Evolutionary conservation across 345 rosid species (phyloP), one percentile per base, ranked within the genome.

Genomic region (Pistacia atlantica): DNA sequence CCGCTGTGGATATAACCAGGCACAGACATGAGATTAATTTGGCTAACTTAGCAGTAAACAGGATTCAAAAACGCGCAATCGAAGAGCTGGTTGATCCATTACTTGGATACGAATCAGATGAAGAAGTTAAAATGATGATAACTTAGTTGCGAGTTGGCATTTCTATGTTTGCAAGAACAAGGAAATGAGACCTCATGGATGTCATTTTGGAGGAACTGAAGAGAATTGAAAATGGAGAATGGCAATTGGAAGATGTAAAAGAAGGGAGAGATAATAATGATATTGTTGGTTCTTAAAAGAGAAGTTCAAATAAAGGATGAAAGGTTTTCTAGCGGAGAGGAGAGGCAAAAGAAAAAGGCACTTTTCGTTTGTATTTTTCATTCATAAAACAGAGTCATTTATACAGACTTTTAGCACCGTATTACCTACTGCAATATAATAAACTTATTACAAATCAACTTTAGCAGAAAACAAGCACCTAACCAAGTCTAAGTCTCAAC

Each of bases 1-100:
- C 92, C 3, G 93, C 92, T 22, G 89, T 91, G 22, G 96, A 91
- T 62, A 88, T 86, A 59, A 80, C 5, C 45, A 87, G 93, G 75
- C 71, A 84, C 69, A 88, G 79, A 81, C 66, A 81, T 11, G 92
- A 91, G 79, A 87, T 88, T 63, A 88, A 88, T 67, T 76, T 91
- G 82, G 84, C 96, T 5, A 86, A 81, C 78, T 77, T 91, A 65
- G 92, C 93, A 11, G 76, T 87, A 22, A 88, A 78, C 81, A 87
- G 75, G 83, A 90, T 91, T 70, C 85, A 82, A 45, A 84, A 75
- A 71, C 58, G 75, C 1, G 85, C 78, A 45, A 71, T 86, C 0
- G 67, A 80, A 11, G 88, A 91, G 86, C 74, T 91, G 77, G 68
- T 91, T 11, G 96, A 91, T 61, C 88, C 84, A 25, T 72, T 62